Conservation (phyloP, 1,284 basidiomycete species). For the Marasmius fiardii region DNA sequence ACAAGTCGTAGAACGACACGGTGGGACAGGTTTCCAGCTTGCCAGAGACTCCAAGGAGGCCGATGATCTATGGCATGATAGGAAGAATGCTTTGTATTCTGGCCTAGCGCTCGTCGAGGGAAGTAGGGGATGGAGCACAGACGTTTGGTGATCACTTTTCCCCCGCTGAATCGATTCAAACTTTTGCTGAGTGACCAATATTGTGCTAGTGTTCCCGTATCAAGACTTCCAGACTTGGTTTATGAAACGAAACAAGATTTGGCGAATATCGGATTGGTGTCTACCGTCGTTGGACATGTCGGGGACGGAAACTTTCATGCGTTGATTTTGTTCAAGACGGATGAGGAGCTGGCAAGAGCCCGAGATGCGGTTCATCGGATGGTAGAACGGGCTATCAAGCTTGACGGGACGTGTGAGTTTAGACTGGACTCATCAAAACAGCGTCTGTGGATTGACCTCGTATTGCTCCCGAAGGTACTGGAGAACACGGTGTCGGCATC, state of each 20-base stretch:
- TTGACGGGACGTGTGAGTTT: constrained; percentile 73
- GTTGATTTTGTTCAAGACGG: constrained; percentile 58
- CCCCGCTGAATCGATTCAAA: constrained; percentile 4
- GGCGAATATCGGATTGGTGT: constrained; percentile 51
- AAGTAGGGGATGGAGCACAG: constrained; percentile 73
- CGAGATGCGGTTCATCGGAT: constrained; percentile 60
- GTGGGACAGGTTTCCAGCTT: constrained; percentile 68
- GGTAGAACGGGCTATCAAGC: constrained; percentile 66
- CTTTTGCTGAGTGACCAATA: too few relatives aligned
- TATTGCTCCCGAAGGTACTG: constrained; percentile 46
- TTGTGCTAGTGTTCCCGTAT: constrained; percentile 86
- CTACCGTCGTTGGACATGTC: constrained; percentile 76
- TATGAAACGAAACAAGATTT: constrained; percentile 77
- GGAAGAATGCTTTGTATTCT: constrained; percentile 82
- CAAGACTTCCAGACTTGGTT: constrained; percentile 73
- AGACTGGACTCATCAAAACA: neutral
- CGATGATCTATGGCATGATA: constrained; percentile 76
- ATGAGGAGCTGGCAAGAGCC: constrained; percentile 52
- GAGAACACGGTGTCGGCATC: constrained; percentile 89
- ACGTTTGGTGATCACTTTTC: constrained; percentile 69
- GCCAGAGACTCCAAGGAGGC: constrained; percentile 70
- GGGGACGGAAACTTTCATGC: constrained; percentile 75
- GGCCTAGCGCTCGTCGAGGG: constrained; percentile 67
- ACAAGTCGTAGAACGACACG: constrained; percentile 59
- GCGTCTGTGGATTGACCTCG: neutral